These are phyloP conservation scores for Calonectria pseudoreteaudii DNA, from an alignment of 2,329 filamentous ascomycete species.

Conservation along the genomic window DNA sequence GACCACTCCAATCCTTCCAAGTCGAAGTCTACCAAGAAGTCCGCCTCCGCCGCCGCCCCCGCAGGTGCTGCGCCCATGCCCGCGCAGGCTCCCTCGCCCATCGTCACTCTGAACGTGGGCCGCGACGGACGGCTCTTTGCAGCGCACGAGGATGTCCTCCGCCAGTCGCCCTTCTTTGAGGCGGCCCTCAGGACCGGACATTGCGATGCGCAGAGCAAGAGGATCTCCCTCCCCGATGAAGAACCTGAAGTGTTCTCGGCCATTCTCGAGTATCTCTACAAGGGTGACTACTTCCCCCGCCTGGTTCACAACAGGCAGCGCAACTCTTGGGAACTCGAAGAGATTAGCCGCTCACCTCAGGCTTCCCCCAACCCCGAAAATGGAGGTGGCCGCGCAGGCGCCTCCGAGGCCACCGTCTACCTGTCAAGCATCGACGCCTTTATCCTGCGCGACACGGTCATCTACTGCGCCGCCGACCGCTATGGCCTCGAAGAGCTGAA, in stretches of 20 bases:
- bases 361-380: slow-evolving; percentile 65
- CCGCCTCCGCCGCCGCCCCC: slow-evolving; percentile 13
- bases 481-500: slow-evolving; percentile 95
- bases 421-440: slow-evolving; percentile 79
- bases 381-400: slow-evolving; percentile 57
- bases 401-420: slow-evolving; percentile 70
- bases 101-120: slow-evolving; percentile 88
- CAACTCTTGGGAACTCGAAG: slow-evolving; percentile 91
- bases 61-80: slow-evolving; percentile 48
- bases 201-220: slow-evolving; percentile 81
- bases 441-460: slow-evolving; percentile 89
- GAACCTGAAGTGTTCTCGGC: slow-evolving; percentile 95
- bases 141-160: slow-evolving; percentile 92
- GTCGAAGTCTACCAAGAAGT: slow-evolving; percentile 31
- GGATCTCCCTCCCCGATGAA: slow-evolving; percentile 77
- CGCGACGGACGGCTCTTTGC: slow-evolving; percentile 90
- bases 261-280: slow-evolving; percentile 96
- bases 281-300: slow-evolving; percentile 94
- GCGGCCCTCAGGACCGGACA: slow-evolving; percentile 78
- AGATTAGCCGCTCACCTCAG: slow-evolving; percentile 58
- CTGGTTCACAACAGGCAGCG: slow-evolving; percentile 87
- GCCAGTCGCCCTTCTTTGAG: slow-evolving; percentile 86
- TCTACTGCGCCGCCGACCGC: slow-evolving; percentile 93
- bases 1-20: slow-evolving; percentile 51
- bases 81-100: slow-evolving; percentile 68